Conservation (phyloP, 768 basidiomycete genomes). For the Punctularia strigosozonata region DNA sequence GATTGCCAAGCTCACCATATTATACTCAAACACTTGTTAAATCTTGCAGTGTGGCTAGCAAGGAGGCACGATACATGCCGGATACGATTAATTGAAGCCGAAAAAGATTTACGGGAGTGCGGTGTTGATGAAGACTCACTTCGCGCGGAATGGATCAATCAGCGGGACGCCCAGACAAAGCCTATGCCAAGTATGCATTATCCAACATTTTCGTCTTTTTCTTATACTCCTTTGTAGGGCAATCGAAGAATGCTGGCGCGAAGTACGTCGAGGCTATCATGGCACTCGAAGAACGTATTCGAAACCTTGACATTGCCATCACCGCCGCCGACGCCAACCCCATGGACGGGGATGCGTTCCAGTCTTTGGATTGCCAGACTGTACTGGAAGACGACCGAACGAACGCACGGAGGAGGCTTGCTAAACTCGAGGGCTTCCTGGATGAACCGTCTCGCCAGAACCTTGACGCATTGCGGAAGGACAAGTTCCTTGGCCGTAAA, state of each 20-base stretch:
- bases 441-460: slow-evolving; percentile 3
- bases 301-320: background rate
- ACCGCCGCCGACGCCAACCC: no score
- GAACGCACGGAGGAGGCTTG: background rate
- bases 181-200: background rate
- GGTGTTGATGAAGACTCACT: background rate
- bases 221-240: background rate
- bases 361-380: no score
- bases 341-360: no score
- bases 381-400: no score
- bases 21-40: background rate
- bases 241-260: background rate
- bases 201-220: background rate
- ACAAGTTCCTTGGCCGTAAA: slow-evolving; percentile 6
- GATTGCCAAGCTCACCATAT: background rate
- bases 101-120: background rate
- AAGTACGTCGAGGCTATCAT: background rate
- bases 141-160: background rate
- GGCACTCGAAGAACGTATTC: background rate
- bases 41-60: background rate
- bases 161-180: background rate
- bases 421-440: slow-evolving; percentile 4
- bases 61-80: background rate
- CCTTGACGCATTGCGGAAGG: slow-evolving; percentile 1
- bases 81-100: background rate